Evolutionary conservation across 805 yeast species (phyloP), one percentile per base, ranked within the genome.

Genomic region (Danielia reshetovae): DNA sequence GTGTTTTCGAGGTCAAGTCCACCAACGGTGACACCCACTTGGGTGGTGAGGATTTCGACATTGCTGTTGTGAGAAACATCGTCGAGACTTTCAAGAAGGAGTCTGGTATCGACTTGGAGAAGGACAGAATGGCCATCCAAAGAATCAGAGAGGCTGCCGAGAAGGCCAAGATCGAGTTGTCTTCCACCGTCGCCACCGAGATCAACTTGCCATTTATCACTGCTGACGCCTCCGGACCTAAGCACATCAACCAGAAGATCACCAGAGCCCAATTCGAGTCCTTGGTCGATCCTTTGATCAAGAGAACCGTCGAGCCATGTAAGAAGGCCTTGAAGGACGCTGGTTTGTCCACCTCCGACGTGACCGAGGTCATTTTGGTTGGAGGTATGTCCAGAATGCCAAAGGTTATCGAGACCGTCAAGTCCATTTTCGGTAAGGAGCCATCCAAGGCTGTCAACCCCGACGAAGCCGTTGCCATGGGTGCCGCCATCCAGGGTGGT

Each of bases 401-500:
- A 54, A 84, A 83, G 77, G 89, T 85, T 49, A 64, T 80, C 40
- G 82, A 76, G 54, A 78, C 84, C 45, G 94, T 85, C 54, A 80
- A 78, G 68, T 59, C 74, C 35, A 74, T 85, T 54, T 88, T 88
- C 68, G 81, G 81, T 57, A 82, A 75, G 65, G 85, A 80, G 51
- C 94, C 96, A 51, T 83, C 85, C 57, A 87, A 84, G 72, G 79
- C 90, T 35, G 95, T 88, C 53, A 88, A 88, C 79, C 97, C 97
- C 32, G 94, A 85, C 59, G 94, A 85, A 72, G 94, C 94, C 30
- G 94, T 85, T 42, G 93, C 94, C 50, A 79, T 88, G 67, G 97
- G 97, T 70, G 97, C 97, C 46, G 96, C 96, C 39, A 89, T 88
- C 53, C 97, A 88, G 72, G 97, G 96, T 68, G 97, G 95, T 55